Evolutionary conservation across 768 basidiomycete species (phyloP).

Genomic region (Podaxis rugospora): DNA sequence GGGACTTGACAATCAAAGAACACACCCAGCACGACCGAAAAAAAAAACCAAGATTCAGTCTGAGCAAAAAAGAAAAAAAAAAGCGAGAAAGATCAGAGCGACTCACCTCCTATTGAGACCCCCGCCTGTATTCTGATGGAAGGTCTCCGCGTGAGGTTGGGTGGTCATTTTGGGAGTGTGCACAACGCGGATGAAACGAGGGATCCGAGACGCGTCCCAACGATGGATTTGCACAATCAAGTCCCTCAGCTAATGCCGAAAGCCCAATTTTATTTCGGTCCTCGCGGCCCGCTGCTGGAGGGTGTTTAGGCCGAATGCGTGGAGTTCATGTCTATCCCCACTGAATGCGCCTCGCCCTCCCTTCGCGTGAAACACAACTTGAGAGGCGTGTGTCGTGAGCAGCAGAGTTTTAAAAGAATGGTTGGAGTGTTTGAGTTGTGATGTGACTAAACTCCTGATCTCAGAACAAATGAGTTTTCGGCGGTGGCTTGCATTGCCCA

Average conservation of each 20-base stretch:
- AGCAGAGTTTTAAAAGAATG: not conserved
- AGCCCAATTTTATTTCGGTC: not conserved
- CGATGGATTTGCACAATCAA: not conserved
- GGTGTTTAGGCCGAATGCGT: not conserved
- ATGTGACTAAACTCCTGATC: conserved; percentile 1
- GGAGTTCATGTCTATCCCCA: not conserved
- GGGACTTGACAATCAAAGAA: not conserved
- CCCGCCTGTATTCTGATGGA: not conserved
- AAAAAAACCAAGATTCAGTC: not conserved
- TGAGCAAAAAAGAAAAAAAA: not conserved
- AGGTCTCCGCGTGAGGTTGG: not conserved
- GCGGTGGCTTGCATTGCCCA: not conserved
- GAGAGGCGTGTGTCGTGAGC: not conserved
- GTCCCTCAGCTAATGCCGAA: not conserved
- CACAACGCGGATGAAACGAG: not conserved
- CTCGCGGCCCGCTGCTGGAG: not conserved
- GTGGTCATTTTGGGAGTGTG: not conserved
- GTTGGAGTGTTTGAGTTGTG: not conserved
- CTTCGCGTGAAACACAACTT: not conserved
- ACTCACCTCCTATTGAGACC: not conserved
- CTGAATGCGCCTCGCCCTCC: not conserved
- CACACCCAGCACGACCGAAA: not conserved
- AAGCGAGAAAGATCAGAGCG: not conserved
- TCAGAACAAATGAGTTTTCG: not conserved
- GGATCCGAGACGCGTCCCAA: not conserved